Conservation (phyloP, 495 filamentous ascomycete genomes). For the Neurospora sp. region DNA sequence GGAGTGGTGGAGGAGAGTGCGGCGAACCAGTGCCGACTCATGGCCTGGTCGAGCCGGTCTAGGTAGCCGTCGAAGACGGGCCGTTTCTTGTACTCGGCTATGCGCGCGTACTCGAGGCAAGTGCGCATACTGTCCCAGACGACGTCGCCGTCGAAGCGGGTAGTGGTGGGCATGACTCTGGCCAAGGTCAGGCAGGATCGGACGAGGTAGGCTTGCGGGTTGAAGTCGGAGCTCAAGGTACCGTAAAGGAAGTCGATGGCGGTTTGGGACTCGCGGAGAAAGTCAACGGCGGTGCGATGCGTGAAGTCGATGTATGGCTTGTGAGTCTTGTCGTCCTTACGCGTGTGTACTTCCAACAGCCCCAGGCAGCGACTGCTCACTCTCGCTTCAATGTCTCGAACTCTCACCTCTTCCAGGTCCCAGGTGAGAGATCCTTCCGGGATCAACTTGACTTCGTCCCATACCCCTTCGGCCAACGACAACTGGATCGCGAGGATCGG, state of each 20-base stretch:
- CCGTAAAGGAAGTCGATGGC: not conserved
- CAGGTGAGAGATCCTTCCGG: not conserved
- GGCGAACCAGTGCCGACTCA: not conserved
- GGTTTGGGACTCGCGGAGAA: not conserved
- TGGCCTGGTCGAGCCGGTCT: not conserved
- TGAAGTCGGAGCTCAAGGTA: not conserved
- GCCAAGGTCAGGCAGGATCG: not conserved
- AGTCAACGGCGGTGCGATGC: not conserved
- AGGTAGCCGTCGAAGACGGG: not conserved
- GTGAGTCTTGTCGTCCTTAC: not conserved
- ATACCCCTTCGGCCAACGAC: not conserved
- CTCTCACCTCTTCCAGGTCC: not conserved
- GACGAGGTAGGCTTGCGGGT: not conserved
- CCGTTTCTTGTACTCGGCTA: not conserved
- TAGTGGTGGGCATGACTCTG: not conserved
- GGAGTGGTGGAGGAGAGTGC: not conserved
- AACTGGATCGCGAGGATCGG: not conserved
- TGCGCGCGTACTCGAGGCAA: not conserved
- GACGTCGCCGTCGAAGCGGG: not conserved
- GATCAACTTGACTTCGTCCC: not conserved
- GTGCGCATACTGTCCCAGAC: not conserved
- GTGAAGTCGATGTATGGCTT: not conserved
- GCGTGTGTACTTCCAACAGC: not conserved
- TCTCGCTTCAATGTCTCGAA: not conserved
- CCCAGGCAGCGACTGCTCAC: not conserved